These are phyloP conservation scores for Sarocladiaceae sp. DNA, from an alignment of 2,329 filamentous ascomycete species.

Conservation along the genomic window DNA sequence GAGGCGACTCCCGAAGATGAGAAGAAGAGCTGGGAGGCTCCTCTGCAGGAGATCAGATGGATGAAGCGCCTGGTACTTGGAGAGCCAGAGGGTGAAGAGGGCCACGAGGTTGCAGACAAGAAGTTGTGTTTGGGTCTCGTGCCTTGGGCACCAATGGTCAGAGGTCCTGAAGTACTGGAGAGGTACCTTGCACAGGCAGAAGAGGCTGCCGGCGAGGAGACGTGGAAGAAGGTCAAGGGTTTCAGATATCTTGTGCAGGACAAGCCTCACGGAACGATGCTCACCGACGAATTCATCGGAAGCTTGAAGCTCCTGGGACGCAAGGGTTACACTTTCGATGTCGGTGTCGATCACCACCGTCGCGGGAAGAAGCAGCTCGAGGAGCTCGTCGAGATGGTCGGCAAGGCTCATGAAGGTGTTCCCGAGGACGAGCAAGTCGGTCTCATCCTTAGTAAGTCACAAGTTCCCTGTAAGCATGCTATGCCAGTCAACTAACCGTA, in stretches of 20 bases:
- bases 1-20: slow-evolving; percentile 21
- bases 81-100: slow-evolving; percentile 50
- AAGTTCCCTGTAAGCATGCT: no score
- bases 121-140: slow-evolving; percentile 65
- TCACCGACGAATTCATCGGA: slow-evolving; percentile 60
- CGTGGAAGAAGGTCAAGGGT: slow-evolving; percentile 67
- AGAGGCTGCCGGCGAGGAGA: slow-evolving; percentile 54
- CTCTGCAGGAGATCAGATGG: slow-evolving; percentile 69
- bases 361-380: slow-evolving; percentile 71
- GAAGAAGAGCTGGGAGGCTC: slow-evolving; percentile 55
- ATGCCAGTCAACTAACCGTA: slow-evolving; percentile 10
- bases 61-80: slow-evolving; percentile 63
- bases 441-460: slow-evolving; percentile 64
- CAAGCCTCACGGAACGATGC: slow-evolving; percentile 62
- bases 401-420: slow-evolving; percentile 59
- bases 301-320: slow-evolving; percentile 61
- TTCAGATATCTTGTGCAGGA: slow-evolving; percentile 83
- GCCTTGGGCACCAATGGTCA: slow-evolving; percentile 80
- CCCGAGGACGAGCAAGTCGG: slow-evolving; percentile 55
- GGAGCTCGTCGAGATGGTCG: slow-evolving; percentile 67
- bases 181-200: slow-evolving; percentile 61
- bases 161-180: slow-evolving; percentile 54
- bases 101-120: slow-evolving; percentile 52
- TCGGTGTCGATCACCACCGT: slow-evolving; percentile 78
- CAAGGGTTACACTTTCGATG: slow-evolving; percentile 68